Evolutionary conservation across 164 flowering plant genomes (phyloP), one percentile per base, ranked within the genome.

Genomic region (Tinospora cordifolia): DNA sequence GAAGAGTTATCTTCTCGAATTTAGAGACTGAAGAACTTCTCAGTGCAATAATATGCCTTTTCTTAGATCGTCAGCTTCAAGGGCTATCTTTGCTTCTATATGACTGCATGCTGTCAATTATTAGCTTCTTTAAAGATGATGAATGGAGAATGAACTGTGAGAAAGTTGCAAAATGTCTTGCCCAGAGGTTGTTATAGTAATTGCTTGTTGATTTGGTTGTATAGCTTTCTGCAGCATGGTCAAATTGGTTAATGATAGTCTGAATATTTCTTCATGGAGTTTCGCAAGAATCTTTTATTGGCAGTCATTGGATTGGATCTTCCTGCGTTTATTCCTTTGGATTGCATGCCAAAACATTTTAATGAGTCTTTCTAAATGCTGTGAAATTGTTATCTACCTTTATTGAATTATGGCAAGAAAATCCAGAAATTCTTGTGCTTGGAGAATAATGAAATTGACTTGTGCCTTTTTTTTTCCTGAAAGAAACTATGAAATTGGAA

Each of bases 141-240:
- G 94, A 88, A 73, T 95, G 98, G 98, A 65, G 62, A 41, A 19
- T 67, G 74, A 84, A 91, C 84, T 86, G 83, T 71, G 66, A 69
- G 71, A 84, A 79, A 78, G 85, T 87, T 64, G 89, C 94, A 46
- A 83, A 81, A 70, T 79, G 80, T 69, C 75, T 92, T 72, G 88
- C 94, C 71, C 67, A 27, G 82, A 92, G 98, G 99, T 93, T 67
- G 62, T 65, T 21, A 19, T 25, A 30, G 63, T 69, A n/a, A 39
- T 64, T 63, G 40, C 44, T 26, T 24, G n/a, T n/a, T 30, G 8
- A 44, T 26, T 8, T 8, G 38, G 69, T 34, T 63, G 36, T 30
- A 30, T 30, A 38, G 46, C 49, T 49, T 41, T 40, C n/a, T 70
- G 44, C 62, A 40, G 40, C 17, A 54, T 30, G 11, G 67, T 66